Percentiles rank a stretch among this genome's conserved stretches.
phyloP scores from a whole-genome alignment of 805 yeast species.

The Wickerhamiella azymoides region DNA sequence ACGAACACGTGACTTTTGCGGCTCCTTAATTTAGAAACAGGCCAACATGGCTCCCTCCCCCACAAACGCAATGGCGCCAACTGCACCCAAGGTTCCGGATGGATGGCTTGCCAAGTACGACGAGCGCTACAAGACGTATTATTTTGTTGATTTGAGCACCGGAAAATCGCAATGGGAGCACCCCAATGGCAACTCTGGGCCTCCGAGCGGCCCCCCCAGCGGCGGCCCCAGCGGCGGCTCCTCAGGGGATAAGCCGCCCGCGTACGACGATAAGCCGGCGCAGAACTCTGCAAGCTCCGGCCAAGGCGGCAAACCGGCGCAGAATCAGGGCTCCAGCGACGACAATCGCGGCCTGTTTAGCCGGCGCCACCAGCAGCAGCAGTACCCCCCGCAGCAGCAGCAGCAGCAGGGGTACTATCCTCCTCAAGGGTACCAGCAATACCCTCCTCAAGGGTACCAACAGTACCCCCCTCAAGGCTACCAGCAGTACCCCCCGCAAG shows the following conservation, averaged over 20 bases:
- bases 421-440: conserved; percentile 11
- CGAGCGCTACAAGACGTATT: conserved; percentile 45
- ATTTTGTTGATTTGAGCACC: conserved; percentile 59
- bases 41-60: too few species aligned
- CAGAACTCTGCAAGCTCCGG: background rate
- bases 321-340: background rate
- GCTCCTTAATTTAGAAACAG: background rate
- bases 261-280: conserved; percentile 6
- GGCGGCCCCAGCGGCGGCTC: background rate
- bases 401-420: conserved; percentile 8
- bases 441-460: conserved; percentile 8
- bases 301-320: background rate
- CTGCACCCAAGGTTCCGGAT: conserved; percentile 15
- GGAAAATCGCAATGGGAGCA: conserved; percentile 85
- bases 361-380: conserved; percentile 8
- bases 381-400: conserved; percentile 9
- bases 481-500: conserved; percentile 25
- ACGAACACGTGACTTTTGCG: too few species aligned
- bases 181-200: conserved; percentile 30
- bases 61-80: conserved; percentile 12
- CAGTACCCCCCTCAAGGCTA: conserved; percentile 22
- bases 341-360: background rate
- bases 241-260: conserved; percentile 11
- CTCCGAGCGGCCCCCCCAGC: conserved; percentile 7
- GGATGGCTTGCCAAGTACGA: conserved; percentile 30